These are phyloP conservation scores for Diutina siamensis DNA, from an alignment of 1,139 yeast species.

Conservation along the genomic window DNA sequence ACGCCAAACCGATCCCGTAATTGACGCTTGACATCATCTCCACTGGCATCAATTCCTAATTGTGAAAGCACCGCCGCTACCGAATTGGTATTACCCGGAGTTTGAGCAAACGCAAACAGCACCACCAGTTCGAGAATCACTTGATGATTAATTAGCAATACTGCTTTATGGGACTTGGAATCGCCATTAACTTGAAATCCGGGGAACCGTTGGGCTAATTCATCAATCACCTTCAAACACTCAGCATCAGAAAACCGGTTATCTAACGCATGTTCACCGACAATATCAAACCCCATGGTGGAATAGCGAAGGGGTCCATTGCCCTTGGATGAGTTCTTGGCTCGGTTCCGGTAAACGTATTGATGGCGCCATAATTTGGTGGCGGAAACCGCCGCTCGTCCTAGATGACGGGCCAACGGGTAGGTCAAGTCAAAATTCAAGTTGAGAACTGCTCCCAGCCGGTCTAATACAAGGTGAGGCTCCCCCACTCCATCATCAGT, in stretches of 20 bases:
- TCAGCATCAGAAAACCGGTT: conserved; percentile 53
- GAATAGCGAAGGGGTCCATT: conserved; percentile 71
- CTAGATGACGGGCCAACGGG: conserved; percentile 78
- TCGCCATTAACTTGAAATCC: conserved; percentile 33
- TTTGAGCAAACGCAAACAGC: conserved; percentile 48
- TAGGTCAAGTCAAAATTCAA: conserved; percentile 80
- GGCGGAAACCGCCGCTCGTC: conserved; percentile 44
- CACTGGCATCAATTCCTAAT: conserved; percentile 57
- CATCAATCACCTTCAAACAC: conserved; percentile 70
- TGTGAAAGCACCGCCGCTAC: conserved; percentile 68
- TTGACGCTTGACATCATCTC: conserved; percentile 53
- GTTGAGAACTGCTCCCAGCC: conserved; percentile 78
- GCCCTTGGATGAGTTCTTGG: conserved; percentile 24
- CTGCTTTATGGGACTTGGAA: conserved; percentile 26
- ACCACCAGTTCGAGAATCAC: conserved; percentile 62
- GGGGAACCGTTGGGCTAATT: conserved; percentile 52
- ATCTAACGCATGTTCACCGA: not conserved
- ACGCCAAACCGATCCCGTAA: conserved; percentile 63
- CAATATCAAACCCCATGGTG: conserved; percentile 79
- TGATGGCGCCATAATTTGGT: conserved; percentile 67
- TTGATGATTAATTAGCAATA: conserved; percentile 66
- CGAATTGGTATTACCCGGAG: conserved; percentile 35
- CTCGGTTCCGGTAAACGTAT: conserved; percentile 59
- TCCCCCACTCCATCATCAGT: not conserved
- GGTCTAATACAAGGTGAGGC: conserved; percentile 76